These are phyloP conservation scores for Mortierella sp. DNA, from an alignment of 371 early-diverging fungal genomes.

Conservation along the genomic window DNA sequence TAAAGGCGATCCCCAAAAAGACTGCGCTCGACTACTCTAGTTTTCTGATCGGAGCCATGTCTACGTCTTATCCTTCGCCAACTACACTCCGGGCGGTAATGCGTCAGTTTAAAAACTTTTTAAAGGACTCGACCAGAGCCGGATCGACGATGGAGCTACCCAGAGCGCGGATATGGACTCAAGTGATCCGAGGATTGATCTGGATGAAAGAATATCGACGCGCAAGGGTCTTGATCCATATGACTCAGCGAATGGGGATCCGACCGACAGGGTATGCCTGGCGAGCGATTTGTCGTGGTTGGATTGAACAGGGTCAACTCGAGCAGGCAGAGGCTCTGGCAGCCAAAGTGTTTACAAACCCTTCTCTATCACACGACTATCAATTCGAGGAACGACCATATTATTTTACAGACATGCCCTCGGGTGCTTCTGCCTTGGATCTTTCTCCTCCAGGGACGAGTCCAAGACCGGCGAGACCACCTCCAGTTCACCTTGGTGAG, in stretches of 20 bases:
- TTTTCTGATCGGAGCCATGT: slow-evolving; percentile 41
- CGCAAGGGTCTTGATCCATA: slow-evolving; percentile 38
- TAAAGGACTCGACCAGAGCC: slow-evolving; percentile 27
- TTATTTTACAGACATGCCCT: slow-evolving; percentile 30
- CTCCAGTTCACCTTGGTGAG: too few relatives aligned
- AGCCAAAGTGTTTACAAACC: slow-evolving; percentile 33
- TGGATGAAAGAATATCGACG: slow-evolving; percentile 47
- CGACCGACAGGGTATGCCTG: slow-evolving; percentile 47
- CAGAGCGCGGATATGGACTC: slow-evolving; percentile 42
- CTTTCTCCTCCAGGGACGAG: too few relatives aligned
- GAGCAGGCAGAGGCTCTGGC: slow-evolving; percentile 43
- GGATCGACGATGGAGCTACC: slow-evolving; percentile 22
- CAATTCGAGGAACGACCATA: slow-evolving; percentile 30
- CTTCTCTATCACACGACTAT: slow-evolving; percentile 38
- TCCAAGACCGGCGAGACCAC: neutral
- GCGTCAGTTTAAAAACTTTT: slow-evolving; percentile 45
- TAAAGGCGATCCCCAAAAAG: slow-evolving; percentile 28
- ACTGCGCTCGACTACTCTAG: slow-evolving; percentile 48
- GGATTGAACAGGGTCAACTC: slow-evolving; percentile 45
- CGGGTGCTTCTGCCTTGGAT: neutral
- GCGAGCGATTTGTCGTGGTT: slow-evolving; percentile 46
- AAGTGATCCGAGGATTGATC: slow-evolving; percentile 36
- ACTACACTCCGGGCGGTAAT: slow-evolving; percentile 39
- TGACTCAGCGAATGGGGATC: slow-evolving; percentile 42
- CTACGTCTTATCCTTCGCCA: slow-evolving; percentile 37